Evolutionary conservation across 2,329 filamentous ascomycete genomes (phyloP).

Genomic region (Triangularia setosa): DNA sequence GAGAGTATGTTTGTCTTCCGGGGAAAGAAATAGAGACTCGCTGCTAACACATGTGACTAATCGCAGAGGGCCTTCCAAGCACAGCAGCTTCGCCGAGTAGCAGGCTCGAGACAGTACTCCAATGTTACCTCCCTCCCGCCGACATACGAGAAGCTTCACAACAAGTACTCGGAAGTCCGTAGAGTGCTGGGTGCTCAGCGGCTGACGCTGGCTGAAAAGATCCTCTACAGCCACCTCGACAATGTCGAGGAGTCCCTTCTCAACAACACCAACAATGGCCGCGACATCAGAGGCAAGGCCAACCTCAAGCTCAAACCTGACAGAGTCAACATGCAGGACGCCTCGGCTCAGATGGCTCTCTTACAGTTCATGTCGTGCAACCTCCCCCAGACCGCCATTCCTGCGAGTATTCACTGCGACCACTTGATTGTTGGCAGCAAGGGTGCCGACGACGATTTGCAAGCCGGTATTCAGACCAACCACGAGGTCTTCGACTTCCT

Average conservation of each 20-base stretch:
- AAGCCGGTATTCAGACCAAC: constrained; percentile 82
- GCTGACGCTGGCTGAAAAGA: constrained; percentile 94
- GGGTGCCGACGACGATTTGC: constrained; percentile 81
- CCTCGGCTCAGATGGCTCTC: constrained; percentile 95
- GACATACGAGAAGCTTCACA: constrained; percentile 77
- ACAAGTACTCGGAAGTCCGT: constrained; percentile 70
- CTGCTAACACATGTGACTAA: constrained; percentile 9
- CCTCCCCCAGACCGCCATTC: constrained; percentile 82
- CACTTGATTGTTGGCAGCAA: constrained; percentile 96
- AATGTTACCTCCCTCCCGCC: constrained; percentile 47
- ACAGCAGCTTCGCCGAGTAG: constrained; percentile 30
- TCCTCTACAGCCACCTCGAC: constrained; percentile 92
- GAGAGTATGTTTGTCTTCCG: constrained; percentile 35
- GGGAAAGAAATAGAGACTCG: background rate
- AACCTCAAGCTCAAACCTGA: constrained; percentile 97
- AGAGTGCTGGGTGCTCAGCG: constrained; percentile 63
- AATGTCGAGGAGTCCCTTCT: constrained; percentile 85
- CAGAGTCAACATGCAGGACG: constrained; percentile 98
- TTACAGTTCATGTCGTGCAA: constrained; percentile 98
- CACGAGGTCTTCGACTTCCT: constrained; percentile 98
- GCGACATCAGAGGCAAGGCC: constrained; percentile 76
- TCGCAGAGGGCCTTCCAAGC: constrained; percentile 35
- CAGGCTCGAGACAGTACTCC: constrained; percentile 28
- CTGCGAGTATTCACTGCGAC: constrained; percentile 97
- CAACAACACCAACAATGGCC: constrained; percentile 76